Evolutionary conservation across 305 asterid species (phyloP), one percentile per base, ranked within the genome.

Genomic region (Fraxinus xanthoxyloides): DNA sequence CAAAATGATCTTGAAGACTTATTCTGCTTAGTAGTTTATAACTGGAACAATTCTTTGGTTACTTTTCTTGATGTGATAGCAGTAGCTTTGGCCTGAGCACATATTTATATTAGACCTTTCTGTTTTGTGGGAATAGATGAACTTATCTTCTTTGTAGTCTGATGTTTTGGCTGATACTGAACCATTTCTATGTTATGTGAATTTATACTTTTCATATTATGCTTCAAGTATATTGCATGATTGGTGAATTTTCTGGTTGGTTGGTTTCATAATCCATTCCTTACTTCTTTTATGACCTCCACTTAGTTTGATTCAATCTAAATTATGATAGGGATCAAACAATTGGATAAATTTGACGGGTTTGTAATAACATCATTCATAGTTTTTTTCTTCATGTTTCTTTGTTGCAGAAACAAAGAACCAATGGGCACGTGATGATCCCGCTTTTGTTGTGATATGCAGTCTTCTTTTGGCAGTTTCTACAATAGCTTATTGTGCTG

Each of bases 341-440:
- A 32, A n/a, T 59, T 75, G 46, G 48, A 48, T 88, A 75, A 59
- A 77, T 83, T 82, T 65, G 77, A 46, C 40, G 78, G 63, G 26
- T 81, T 77, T 81, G 77, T 24, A 56, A 46, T 81, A 63, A 48
- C 67, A 31, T 65, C n/a, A 73, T 35, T 85, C 28, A 81, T 79
- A 38, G 73, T 46, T 40, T 72, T 46, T 26, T 77, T 75, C 75
- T 28, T 51, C 46, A 40, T 54, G 72, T 48, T 87, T 81, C 79
- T 54, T 74, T 38, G 63, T 61, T 89, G 87, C 93, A 96, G 99
- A 96, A 89, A 96, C 98, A 56, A 87, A 89, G 85, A 89, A 89
- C 78, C 92, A 89, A 81, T 89, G 92, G 92, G 92, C 92, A 75
- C 90, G 92, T 40, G 92, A 89, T 84, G 92, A 87, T 87, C 92